These are phyloP conservation scores for Mayamaea pseudoterrestris DNA, from an alignment of 108 stramenopile species.

Conservation along the genomic window DNA sequence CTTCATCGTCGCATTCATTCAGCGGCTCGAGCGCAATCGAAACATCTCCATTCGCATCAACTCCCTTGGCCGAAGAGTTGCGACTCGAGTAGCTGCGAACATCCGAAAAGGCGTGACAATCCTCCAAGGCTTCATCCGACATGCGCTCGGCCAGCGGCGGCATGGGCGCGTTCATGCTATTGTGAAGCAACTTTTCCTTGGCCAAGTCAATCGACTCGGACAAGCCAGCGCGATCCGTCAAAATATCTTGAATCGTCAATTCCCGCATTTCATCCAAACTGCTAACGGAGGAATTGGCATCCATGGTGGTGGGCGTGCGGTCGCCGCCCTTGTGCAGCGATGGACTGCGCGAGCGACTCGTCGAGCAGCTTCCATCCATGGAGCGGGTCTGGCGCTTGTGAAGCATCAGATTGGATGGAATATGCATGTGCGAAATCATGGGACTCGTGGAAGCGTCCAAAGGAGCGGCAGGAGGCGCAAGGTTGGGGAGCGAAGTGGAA, in stretches of 20 bases:
- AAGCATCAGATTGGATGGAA: not conserved
- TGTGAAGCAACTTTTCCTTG: not conserved
- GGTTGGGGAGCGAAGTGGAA: too few species aligned
- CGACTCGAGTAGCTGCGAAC: slow-evolving; percentile 9
- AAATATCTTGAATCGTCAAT: slow-evolving; percentile 25
- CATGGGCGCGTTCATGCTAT: slow-evolving; percentile 12
- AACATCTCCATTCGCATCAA: slow-evolving; percentile 20
- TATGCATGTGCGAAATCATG: too few species aligned
- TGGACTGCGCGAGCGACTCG: slow-evolving; percentile 1
- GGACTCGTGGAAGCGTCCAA: too few species aligned
- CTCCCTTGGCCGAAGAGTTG: not conserved
- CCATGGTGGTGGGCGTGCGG: slow-evolving; percentile 1
- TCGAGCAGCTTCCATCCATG: too few species aligned
- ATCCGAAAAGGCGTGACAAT: slow-evolving; percentile 56
- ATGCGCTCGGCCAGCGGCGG: slow-evolving; percentile 51
- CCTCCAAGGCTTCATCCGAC: slow-evolving; percentile 59
- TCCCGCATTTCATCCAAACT: slow-evolving; percentile 35
- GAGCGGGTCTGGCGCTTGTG: not conserved
- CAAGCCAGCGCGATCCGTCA: slow-evolving; percentile 30
- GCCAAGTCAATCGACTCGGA: slow-evolving; percentile 19
- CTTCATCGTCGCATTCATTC: slow-evolving; percentile 32
- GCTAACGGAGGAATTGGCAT: slow-evolving; percentile 29
- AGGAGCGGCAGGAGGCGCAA: not conserved
- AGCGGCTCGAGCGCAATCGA: slow-evolving; percentile 26
- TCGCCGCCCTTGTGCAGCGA: not conserved